Evolutionary conservation across 257 asterid genomes (phyloP), one percentile per base, ranked within the genome.

Genomic region (Marsdenia floribunda): DNA sequence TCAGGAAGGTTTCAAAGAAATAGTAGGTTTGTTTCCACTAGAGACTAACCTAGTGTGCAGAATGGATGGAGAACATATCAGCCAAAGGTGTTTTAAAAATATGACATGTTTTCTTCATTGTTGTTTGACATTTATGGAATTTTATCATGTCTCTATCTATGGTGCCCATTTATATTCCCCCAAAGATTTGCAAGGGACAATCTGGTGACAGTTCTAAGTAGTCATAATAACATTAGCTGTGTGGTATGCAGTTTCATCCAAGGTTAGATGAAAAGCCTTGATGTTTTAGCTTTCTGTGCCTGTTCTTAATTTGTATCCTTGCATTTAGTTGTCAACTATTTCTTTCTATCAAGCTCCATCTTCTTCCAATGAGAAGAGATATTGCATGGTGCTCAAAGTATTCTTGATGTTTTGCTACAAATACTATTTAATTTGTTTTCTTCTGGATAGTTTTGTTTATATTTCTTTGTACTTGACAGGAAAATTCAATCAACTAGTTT

Each of bases 401-500:
- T 71, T 47, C 6, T 21, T 0, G 7, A 52, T 29, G 24, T 69
- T 21, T 49, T 26, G 24, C 59, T 70, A 3, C 47, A 42, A 44
- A 21, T 68, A 22, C 24, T 40, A 15, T 68, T 37, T 33, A 61
- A n/a, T 24, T 74, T 53, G 15, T 60, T 46, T 59, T 29, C 38
- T 15, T 42, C 18, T 40, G 46, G 21, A 46, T 73, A 42, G 8
- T 66, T 46, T 65, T 19, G 10, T 63, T 21, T 38, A 26, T 50
- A 21, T 19, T 61, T 68, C 47, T 57, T 61, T 14, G 73, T 84
- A 57, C 74, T 72, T 40, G 76, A 84, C 96, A 94, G 99, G 96
- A 5, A 94, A 94, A 83, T 94, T 94, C 80, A 94, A 94, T 77
- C 99, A 94, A 80, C 88, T 94, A 40, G 97, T 94, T 73, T 94